Evolutionary conservation across 192 early-diverging fungal species (phyloP).

Genomic region (Coemansia sp.): DNA sequence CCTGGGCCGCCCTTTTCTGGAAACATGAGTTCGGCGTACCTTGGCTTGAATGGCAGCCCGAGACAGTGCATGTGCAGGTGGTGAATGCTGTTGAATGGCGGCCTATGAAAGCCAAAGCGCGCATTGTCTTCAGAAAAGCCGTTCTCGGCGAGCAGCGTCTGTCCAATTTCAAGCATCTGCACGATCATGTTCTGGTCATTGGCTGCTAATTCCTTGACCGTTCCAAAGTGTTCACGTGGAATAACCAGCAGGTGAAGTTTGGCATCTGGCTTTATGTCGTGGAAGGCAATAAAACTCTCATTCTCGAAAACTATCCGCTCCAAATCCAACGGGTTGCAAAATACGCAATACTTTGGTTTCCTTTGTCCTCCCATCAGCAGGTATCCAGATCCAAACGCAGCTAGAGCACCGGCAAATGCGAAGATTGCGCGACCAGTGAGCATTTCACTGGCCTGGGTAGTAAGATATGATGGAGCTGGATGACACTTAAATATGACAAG

Average conservation of each 20-base stretch:
- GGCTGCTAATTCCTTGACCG: slow-evolving; percentile 35
- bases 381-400: slow-evolving; percentile 18
- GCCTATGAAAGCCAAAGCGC: slow-evolving; percentile 53
- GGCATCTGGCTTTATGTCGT: slow-evolving; percentile 53
- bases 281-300: slow-evolving; percentile 38
- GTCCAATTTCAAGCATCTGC: slow-evolving; percentile 42
- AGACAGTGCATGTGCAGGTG: slow-evolving; percentile 58
- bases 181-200: slow-evolving; percentile 35
- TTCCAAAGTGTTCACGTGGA: slow-evolving; percentile 44
- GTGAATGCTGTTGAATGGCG: slow-evolving; percentile 54
- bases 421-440: slow-evolving; percentile 3
- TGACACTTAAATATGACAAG: no score
- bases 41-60: slow-evolving; percentile 45
- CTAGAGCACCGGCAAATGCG: slow-evolving; percentile 6
- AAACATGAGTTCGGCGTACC: slow-evolving; percentile 38
- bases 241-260: slow-evolving; percentile 44
- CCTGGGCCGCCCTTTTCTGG: slow-evolving; percentile 19
- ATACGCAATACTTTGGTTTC: slow-evolving; percentile 40
- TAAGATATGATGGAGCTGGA: no score
- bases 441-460: slow-evolving; percentile 5
- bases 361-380: slow-evolving; percentile 44
- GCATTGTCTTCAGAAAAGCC: slow-evolving; percentile 32
- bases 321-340: slow-evolving; percentile 34
- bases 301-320: slow-evolving; percentile 44
- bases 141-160: slow-evolving; percentile 25